Evolutionary conservation across 2,329 filamentous ascomycete species (phyloP).

Genomic region (Sporothrix phasma): DNA sequence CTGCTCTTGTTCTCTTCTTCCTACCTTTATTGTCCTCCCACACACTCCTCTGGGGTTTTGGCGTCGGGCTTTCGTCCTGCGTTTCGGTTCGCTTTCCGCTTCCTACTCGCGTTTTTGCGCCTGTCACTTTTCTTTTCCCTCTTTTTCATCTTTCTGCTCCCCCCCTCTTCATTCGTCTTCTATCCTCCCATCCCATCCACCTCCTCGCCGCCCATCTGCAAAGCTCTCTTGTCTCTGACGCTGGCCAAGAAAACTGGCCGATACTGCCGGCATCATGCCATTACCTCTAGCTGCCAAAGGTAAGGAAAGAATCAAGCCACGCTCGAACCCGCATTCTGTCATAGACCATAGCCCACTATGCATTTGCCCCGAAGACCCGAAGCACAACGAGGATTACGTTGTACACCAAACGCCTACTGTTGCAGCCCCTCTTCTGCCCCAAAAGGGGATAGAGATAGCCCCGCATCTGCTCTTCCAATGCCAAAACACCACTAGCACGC

Average conservation of each 20-base stretch:
- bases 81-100: background rate
- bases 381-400: background rate
- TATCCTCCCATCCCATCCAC: background rate
- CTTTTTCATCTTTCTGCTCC: background rate
- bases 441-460: background rate
- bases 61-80: background rate
- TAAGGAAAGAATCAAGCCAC: slow-evolving; percentile 27
- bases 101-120: background rate
- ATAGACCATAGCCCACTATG: background rate
- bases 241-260: background rate
- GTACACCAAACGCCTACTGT: background rate
- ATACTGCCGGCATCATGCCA: slow-evolving; percentile 26
- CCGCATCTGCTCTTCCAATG: background rate
- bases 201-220: background rate
- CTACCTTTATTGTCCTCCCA: background rate
- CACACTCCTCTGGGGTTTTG: background rate
- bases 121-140: background rate
- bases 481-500: background rate
- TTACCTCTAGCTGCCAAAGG: slow-evolving; percentile 30
- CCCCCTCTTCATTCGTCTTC: background rate
- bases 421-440: background rate
- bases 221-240: background rate
- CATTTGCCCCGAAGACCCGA: background rate
- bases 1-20: background rate
- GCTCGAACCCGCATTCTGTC: slow-evolving; percentile 16